Percentiles rank a stretch among this genome's conserved stretches.
Evolutionary conservation across 2,329 filamentous ascomycete species (phyloP).

Genomic region (Aspergillus chevalieri): DNA sequence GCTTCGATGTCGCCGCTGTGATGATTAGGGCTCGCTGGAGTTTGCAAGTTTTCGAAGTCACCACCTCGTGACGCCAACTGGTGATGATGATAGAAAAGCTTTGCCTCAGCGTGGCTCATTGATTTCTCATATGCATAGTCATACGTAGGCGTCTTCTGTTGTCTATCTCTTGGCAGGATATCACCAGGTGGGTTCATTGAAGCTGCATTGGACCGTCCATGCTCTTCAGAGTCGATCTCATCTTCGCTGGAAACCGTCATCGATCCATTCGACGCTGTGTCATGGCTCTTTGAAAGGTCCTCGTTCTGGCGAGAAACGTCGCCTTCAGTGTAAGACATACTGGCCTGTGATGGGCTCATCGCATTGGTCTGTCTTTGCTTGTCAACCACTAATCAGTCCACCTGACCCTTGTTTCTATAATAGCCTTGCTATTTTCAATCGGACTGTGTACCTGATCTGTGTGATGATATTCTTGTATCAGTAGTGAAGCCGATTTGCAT

Average conservation of each 20-base stretch:
- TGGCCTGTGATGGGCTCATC: too few relatives aligned
- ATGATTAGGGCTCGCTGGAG: slow-evolving; percentile 20
- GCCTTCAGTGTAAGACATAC: too few relatives aligned
- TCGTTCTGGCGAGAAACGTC: too few relatives aligned
- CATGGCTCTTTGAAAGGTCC: too few relatives aligned
- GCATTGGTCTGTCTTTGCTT: too few relatives aligned
- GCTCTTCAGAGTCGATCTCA: slow-evolving; percentile 9
- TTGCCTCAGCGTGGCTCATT: slow-evolving; percentile 89
- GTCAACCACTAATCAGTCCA: too few relatives aligned
- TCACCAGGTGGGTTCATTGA: slow-evolving; percentile 10
- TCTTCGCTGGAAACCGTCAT: slow-evolving; percentile 1
- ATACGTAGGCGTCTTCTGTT: slow-evolving; percentile 76
- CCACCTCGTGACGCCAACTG: slow-evolving; percentile 54
- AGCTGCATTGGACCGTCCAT: slow-evolving; percentile 5
- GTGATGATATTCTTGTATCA: too few relatives aligned
- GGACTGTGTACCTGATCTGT: too few relatives aligned
- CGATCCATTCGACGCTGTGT: too few relatives aligned
- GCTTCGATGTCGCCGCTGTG: slow-evolving; percentile 7
- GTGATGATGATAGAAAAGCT: slow-evolving; percentile 90
- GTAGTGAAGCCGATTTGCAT: too few relatives aligned
- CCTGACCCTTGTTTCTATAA: too few relatives aligned
- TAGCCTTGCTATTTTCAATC: too few relatives aligned
- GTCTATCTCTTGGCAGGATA: slow-evolving; percentile 37
- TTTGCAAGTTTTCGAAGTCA: slow-evolving; percentile 32
- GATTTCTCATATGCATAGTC: slow-evolving; percentile 91